Evolutionary conservation across 768 basidiomycete species (phyloP).

Genomic region (Punctularia strigosozonata): DNA sequence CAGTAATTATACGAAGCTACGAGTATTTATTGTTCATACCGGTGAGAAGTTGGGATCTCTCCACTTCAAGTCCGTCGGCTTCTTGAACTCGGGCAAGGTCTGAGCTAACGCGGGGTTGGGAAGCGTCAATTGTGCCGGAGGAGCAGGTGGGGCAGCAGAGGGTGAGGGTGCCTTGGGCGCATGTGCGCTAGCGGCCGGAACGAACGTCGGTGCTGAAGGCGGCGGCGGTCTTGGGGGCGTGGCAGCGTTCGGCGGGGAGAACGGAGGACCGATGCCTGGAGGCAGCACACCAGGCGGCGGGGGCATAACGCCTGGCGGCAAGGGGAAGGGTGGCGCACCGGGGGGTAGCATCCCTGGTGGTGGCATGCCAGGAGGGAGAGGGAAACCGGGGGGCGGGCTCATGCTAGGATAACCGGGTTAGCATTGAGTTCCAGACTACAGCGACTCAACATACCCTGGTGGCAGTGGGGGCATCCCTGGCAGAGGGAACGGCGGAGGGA

Average conservation of each 20-base stretch:
- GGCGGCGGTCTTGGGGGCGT: constrained; percentile 15
- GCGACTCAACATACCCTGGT: constrained; percentile 34
- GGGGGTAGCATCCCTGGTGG: constrained; percentile 20
- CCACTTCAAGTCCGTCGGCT: constrained; percentile 63
- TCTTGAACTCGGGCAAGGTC: constrained; percentile 66
- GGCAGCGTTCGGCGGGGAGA: constrained; percentile 20
- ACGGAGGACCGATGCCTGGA: constrained; percentile 23
- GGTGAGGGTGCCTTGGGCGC: constrained; percentile 5
- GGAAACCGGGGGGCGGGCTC: constrained; percentile 32
- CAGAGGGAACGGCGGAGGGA: constrained; percentile 25
- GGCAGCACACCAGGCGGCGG: constrained; percentile 22
- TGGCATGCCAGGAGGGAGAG: constrained; percentile 24
- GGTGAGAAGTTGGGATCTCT: constrained; percentile 69
- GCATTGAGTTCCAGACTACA: constrained; percentile 8
- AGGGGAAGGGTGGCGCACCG: constrained; percentile 21
- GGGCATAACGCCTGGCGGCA: too few relatives aligned
- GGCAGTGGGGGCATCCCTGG: constrained; percentile 40
- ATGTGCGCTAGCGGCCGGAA: background rate
- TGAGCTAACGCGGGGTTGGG: constrained; percentile 50
- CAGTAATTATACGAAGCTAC: constrained; percentile 1
- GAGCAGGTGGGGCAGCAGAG: constrained; percentile 11
- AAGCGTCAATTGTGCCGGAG: constrained; percentile 25
- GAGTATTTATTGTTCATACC: constrained; percentile 30
- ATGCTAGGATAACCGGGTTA: constrained; percentile 5
- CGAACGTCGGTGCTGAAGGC: constrained; percentile 6